These are phyloP conservation scores for Beauveria sp. DNA, from an alignment of 2,329 filamentous ascomycete species.

Conservation along the genomic window DNA sequence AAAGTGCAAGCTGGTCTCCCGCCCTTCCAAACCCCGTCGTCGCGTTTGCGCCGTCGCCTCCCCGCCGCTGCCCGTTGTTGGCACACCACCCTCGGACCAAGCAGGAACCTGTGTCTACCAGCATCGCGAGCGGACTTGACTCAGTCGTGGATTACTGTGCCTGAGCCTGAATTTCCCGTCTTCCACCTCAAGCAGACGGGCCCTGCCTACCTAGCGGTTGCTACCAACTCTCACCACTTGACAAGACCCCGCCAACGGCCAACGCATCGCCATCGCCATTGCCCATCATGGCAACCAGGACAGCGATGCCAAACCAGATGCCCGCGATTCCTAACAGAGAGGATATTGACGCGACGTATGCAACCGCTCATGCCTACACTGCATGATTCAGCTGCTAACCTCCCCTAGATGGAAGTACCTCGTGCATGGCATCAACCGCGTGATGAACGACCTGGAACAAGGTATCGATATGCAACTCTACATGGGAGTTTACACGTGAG, in stretches of 20 bases:
- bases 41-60: slow-evolving; percentile 9
- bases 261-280: neutral
- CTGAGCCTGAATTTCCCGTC: too few relatives aligned
- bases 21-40: neutral
- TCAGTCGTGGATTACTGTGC: neutral
- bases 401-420: slow-evolving; percentile 74
- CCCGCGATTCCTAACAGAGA: slow-evolving; percentile 53
- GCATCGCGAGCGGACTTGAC: neutral
- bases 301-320: slow-evolving; percentile 34
- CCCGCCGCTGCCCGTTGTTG: neutral
- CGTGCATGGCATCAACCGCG: slow-evolving; percentile 77
- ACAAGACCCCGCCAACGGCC: neutral
- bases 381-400: slow-evolving; percentile 17
- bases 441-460: slow-evolving; percentile 86
- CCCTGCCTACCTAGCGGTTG: neutral
- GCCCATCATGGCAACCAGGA: slow-evolving; percentile 26
- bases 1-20: neutral
- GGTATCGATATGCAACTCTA: slow-evolving; percentile 95
- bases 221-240: slow-evolving; percentile 1
- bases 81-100: neutral
- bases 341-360: slow-evolving; percentile 47
- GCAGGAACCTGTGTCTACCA: neutral
- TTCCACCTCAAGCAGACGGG: neutral
- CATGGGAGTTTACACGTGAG: slow-evolving; percentile 90
- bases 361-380: slow-evolving; percentile 3